Evolutionary conservation across 306 rosid genomes (phyloP), one percentile per base, ranked within the genome.

Genomic region (Cicer judaicum): DNA sequence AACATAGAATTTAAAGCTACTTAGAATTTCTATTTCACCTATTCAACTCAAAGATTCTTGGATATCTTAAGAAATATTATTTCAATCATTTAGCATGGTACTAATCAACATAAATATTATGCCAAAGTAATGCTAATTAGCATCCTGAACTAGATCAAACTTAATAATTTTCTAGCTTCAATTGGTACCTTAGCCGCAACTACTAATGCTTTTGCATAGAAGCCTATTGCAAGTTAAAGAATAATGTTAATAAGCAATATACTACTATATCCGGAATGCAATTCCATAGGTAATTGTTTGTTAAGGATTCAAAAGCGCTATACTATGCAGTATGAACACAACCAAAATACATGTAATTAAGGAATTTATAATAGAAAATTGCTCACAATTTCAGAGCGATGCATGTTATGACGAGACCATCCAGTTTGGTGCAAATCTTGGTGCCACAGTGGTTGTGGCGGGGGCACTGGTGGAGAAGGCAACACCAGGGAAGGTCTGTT

Each of bases 381-480:
- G 76, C 98, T 90, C 78, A 95, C 99, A 7, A 95, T 86, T 89
- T 95, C 99, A 50, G 99, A 88, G 59, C 99, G 99, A 68, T 92
- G 95, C 89, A 95, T 88, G 88, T 83, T 89, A 85, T 92, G 99
- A 42, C 99, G 96, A 81, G 98, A 81, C 99, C 98, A 92, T 79
- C 97, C 94, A 72, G 93, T 85, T 82, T 92, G 96, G 70, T 92
- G 98, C 57, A 90, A 82, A 84, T 90, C 96, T 79, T 86, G 98
- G 84, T 95, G 98, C 99, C 99, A 95, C 63, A 92, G 76, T 63
- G 99, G 99, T 70, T 92, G 99, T 49, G 99, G 99, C 12, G 99
- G 99, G 79, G 99, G 99, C 29, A 88, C 93, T 0, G 98, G 99
- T 21, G 99, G 99, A 78, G 97, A 82, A 46, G 96, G 98, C 79